Conservation (phyloP, 75 land plant species). For the Ceratopteris richardii region DNA sequence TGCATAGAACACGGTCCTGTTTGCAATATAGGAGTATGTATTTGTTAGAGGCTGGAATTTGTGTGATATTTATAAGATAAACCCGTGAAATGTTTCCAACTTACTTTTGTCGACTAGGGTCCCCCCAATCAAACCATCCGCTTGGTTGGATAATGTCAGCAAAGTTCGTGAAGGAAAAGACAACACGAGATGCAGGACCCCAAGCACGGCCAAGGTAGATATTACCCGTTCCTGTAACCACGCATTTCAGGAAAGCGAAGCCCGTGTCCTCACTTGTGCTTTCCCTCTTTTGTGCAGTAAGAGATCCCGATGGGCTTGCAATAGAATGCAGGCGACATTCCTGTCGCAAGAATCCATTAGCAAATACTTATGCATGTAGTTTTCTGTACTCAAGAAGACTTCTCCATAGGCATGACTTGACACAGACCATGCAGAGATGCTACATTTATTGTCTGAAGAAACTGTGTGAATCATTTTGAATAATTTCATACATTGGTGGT, state of each 20-base stretch:
- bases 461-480: too few species aligned
- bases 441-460: too few species aligned
- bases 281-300: constrained; percentile 59
- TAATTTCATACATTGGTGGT: too few species aligned
- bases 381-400: too few species aligned
- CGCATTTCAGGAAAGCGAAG: constrained; percentile 28
- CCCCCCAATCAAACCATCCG: constrained; percentile 33
- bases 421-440: too few species aligned
- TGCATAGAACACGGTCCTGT: constrained; percentile 26
- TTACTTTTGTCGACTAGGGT: constrained; percentile 19
- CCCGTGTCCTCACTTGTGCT: constrained; percentile 15
- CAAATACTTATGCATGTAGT: too few species aligned
- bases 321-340: constrained; percentile 39
- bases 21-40: too few species aligned
- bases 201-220: constrained; percentile 29
- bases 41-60: too few species aligned
- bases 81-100: too few species aligned
- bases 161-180: constrained; percentile 17
- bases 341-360: too few species aligned
- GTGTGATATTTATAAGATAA: too few species aligned
- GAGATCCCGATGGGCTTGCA: constrained; percentile 41
- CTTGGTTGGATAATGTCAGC: constrained; percentile 14
- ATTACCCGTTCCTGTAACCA: constrained; percentile 24
- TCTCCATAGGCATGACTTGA: too few species aligned
- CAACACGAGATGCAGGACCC: constrained; percentile 34